Evolutionary conservation across 306 rosid species (phyloP).

Genomic region (Pyrus betulifolia): DNA sequence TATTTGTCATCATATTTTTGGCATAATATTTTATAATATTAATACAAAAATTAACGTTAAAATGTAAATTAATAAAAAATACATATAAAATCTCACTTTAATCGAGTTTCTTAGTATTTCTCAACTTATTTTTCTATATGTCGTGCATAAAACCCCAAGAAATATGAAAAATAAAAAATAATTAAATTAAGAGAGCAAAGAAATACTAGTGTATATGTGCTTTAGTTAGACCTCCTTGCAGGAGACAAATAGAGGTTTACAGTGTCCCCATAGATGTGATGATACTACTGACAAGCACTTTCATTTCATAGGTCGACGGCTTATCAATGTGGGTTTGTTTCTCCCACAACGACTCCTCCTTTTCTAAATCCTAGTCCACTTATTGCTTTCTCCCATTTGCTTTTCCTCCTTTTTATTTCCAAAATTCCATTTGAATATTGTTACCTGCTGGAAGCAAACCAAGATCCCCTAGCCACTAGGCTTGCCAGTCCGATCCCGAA

Average conservation of each 20-base stretch:
- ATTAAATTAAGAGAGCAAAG: background rate
- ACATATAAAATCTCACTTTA: too few relatives aligned
- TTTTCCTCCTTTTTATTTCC: slow-evolving; percentile 2
- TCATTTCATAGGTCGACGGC: slow-evolving; percentile 41
- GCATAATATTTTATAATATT: too few relatives aligned
- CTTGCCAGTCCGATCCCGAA: slow-evolving; percentile 58
- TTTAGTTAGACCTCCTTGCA: slow-evolving; percentile 41
- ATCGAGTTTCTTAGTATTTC: too few relatives aligned
- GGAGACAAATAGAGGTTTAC: slow-evolving; percentile 78
- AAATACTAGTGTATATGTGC: slow-evolving; percentile 12
- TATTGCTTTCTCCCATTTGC: slow-evolving; percentile 11
- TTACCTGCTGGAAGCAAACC: slow-evolving; percentile 21
- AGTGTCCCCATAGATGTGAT: slow-evolving; percentile 25
- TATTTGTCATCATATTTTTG: too few relatives aligned
- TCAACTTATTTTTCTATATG: too few relatives aligned
- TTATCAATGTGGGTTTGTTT: slow-evolving; percentile 27
- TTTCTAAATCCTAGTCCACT: slow-evolving; percentile 44
- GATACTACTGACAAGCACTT: slow-evolving; percentile 45
- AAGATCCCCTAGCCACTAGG: slow-evolving; percentile 55
- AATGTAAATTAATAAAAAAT: too few relatives aligned
- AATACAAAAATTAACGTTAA: too few relatives aligned
- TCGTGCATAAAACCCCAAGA: too few relatives aligned
- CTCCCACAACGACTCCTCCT: slow-evolving; percentile 18
- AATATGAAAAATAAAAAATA: background rate
- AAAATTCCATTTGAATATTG: slow-evolving; percentile 6